Base-by-base conservation (phyloP, 441 rosid genomes). In the Populus hybrid region DNA sequence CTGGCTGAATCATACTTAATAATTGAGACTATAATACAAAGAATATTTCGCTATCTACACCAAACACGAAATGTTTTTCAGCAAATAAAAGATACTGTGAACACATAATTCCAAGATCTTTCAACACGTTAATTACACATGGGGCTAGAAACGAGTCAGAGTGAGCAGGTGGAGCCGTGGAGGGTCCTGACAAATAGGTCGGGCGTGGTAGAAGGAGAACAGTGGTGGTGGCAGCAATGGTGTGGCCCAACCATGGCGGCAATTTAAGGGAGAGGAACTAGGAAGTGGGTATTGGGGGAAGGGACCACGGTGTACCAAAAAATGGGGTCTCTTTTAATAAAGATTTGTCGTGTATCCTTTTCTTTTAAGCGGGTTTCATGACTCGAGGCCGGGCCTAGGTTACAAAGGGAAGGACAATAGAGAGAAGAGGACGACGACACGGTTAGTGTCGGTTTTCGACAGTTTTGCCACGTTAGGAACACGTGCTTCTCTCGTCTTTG, bases 361-460 rank as follows among this genome's bases (percentile, higher is more conserved):
- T 14, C 57, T 46, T 46, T 12, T 4, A 46, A 14, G 57, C 7
- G 2, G 6, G 34, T 4, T 40, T 32, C 26, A 30, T 26, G 71
- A 67, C 28, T 75, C 66, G 34, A 65, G 70, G 70, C 23, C 4
- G 24, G 11, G 32, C n/a, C 3, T 14, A 12, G 19, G 57, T 46
- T 12, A 1, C 57, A 14, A 4, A 1, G 53, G 64, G 18, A 46
- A 14, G 53, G 64, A 59, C 36, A 23, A 26, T 7, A 2, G 2
- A 24, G 67, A 35, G 66, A 61, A 59, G 10, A n/a, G 40, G 23
- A 18, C 73, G 21, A 35, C 28, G 23, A 26, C 72, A n/a, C 66
- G 72, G 88, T 80, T 79, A 74, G 18, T 86, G 89, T 88, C 90
- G 90, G 91, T 85, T 84, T 76, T 66, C 59, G 85, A 78, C 87